Base-by-base conservation (phyloP, 352 stramenopile genomes). In the Globisporangium rhizosaccharum region DNA sequence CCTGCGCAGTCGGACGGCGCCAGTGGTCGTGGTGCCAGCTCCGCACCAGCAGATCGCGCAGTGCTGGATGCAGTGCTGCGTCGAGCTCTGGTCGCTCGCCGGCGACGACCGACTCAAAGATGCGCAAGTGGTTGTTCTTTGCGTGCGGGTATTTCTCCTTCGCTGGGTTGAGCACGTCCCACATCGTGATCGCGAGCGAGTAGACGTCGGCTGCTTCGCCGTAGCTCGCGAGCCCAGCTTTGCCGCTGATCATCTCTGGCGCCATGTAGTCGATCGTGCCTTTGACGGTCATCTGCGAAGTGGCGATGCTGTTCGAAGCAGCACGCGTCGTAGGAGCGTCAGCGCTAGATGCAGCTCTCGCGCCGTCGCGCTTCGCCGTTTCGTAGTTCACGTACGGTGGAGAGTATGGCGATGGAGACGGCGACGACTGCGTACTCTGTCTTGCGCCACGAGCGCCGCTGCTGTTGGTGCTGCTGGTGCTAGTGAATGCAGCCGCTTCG, bases 171-270 rank as follows among this genome's bases (percentile, higher is more conserved):
- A 85, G 56, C 2, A 92, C 70, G 42, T 90, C 77, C 80, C 82
- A 90, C 51, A 90, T 67, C 20, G 80, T 88, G 49, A 91, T 84
- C 26, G 61, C 80, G 28, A 92, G 63, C 17, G 73, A 80, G 53
- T 86, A 90, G 8, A 92, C 66, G 50, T 92, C 82, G 2, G 83
- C 79, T 8, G 73, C 73, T 41, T 90, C 75, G 2, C 68, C 75
- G 57, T 92, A 92, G 11, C 60, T 62, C 30, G 71, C 76, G 20
- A 59, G 26, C 0, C 76, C 79, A n/a, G 60, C 67, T 26, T 73
- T 72, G 14, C 79, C 79, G 14, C 82, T 76, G 53, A 92, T 88
- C 44, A 92, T 67, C 44, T 92, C 81, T 67, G 53, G 54, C 4
- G 45, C 74, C 76, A 56, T 66, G 65, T 17, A 74, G 61, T 41